Conservation (phyloP, 2,329 filamentous ascomycete species). For the Cyclaneusma minus region DNA sequence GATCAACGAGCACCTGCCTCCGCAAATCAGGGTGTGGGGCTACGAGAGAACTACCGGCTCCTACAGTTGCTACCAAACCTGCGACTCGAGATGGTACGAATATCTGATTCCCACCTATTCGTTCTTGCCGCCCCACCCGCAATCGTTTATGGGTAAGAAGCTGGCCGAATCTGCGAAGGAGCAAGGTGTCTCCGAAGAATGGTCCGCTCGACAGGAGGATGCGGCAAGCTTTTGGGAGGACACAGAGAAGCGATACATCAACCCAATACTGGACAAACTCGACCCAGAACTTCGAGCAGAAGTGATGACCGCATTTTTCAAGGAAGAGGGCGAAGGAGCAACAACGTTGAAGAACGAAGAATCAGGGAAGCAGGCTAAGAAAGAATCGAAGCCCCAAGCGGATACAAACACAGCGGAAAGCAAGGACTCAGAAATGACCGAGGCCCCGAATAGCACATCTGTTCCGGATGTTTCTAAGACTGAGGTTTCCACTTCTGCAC, state of each 20-base stretch:
- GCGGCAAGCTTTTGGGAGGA: conserved; percentile 70
- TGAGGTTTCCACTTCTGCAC: neutral
- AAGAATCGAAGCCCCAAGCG: conserved; percentile 5
- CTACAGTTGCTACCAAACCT: conserved; percentile 90
- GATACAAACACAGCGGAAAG: conserved; percentile 6
- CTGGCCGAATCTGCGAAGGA: conserved; percentile 65
- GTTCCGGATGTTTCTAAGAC: conserved; percentile 4
- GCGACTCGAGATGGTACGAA: conserved; percentile 93
- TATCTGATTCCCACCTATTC: conserved; percentile 91
- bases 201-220: conserved; percentile 56
- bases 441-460: conserved; percentile 8
- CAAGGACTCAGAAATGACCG: conserved; percentile 5
- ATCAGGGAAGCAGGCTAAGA: conserved; percentile 8
- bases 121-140: conserved; percentile 81
- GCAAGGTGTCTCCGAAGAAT: conserved; percentile 53
- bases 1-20: conserved; percentile 73
- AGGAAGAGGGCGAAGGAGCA: conserved; percentile 15
- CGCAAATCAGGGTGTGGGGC: conserved; percentile 91
- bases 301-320: conserved; percentile 47
- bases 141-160: conserved; percentile 71
- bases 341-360: conserved; percentile 9
- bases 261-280: conserved; percentile 47
- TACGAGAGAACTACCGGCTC: conserved; percentile 77
- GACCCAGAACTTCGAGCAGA: conserved; percentile 46
- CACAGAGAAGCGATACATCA: conserved; percentile 66